These are phyloP conservation scores for Camellia oleifera DNA, from an alignment of 179 eudicot species.

Conservation along the genomic window DNA sequence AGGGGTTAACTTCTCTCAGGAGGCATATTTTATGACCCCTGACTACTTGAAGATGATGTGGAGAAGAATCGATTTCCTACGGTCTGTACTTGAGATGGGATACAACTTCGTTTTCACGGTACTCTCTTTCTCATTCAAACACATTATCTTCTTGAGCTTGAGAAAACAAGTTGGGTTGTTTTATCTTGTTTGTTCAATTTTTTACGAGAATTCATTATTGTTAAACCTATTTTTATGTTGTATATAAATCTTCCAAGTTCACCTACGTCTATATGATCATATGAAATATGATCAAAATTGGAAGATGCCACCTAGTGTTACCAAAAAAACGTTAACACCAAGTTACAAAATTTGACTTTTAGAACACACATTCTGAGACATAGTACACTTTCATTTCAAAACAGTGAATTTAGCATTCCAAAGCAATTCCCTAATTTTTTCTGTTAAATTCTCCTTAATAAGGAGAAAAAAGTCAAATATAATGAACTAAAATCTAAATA, in stretches of 20 bases:
- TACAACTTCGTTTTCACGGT: slow-evolving; percentile 76
- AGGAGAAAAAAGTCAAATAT: no score
- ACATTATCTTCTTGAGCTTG: neutral
- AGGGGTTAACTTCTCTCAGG: slow-evolving; percentile 61
- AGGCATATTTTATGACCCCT: slow-evolving; percentile 74
- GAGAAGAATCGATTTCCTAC: slow-evolving; percentile 65
- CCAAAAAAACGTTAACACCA: no score
- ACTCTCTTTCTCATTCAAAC: slow-evolving; percentile 18
- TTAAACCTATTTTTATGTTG: neutral
- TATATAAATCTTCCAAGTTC: neutral
- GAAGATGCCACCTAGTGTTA: neutral
- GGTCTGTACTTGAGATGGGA: slow-evolving; percentile 65
- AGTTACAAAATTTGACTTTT: no score
- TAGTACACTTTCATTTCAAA: no score
- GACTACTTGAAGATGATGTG: slow-evolving; percentile 83
- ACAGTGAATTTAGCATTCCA: no score
- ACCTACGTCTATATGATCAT: neutral
- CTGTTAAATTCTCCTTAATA: no score
- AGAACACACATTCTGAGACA: no score
- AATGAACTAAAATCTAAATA: no score
- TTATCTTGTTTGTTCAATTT: neutral
- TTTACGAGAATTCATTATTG: neutral
- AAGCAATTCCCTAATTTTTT: no score
- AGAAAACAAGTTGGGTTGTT: neutral
- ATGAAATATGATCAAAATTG: neutral